These are phyloP conservation scores for Colletotrichum sp. DNA, from an alignment of 2,329 filamentous ascomycete species.

Conservation along the genomic window DNA sequence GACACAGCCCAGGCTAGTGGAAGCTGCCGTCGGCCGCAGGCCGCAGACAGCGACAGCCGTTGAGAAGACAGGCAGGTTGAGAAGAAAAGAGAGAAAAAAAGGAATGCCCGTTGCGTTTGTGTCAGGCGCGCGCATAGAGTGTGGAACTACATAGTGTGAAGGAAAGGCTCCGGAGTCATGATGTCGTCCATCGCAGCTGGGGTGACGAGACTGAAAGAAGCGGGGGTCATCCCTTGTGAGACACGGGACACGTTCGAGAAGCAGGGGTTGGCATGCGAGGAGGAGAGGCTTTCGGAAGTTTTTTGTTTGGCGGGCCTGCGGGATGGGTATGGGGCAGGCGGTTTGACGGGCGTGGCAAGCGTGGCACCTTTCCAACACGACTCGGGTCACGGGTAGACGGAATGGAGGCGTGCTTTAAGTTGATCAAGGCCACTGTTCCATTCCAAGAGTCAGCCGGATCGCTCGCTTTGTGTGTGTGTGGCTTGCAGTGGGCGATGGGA, in stretches of 20 bases:
- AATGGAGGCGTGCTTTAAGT: not conserved
- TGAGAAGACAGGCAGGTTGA: not conserved
- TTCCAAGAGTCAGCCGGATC: not conserved
- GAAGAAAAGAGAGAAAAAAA: not conserved
- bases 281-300: not conserved
- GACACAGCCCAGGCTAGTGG: not conserved
- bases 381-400: slow-evolving; percentile 6
- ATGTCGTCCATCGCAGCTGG: not conserved
- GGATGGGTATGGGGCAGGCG: not conserved
- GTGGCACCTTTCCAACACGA: not conserved
- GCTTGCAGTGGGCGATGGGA: not conserved
- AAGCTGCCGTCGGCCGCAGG: not conserved
- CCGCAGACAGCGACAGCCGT: not conserved
- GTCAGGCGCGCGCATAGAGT: slow-evolving; percentile 9
- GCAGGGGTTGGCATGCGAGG: slow-evolving; percentile 6
- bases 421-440: not conserved
- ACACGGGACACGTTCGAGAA: not conserved
- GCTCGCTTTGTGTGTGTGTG: not conserved
- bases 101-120: not conserved
- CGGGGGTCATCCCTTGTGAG: not conserved
- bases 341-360: not conserved
- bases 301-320: not conserved
- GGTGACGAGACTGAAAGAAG: not conserved
- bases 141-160: not conserved
- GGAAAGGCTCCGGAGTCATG: not conserved